phyloP scores from a whole-genome alignment of 176 grass and related monocot genomes.

The Bromus sterilis region DNA sequence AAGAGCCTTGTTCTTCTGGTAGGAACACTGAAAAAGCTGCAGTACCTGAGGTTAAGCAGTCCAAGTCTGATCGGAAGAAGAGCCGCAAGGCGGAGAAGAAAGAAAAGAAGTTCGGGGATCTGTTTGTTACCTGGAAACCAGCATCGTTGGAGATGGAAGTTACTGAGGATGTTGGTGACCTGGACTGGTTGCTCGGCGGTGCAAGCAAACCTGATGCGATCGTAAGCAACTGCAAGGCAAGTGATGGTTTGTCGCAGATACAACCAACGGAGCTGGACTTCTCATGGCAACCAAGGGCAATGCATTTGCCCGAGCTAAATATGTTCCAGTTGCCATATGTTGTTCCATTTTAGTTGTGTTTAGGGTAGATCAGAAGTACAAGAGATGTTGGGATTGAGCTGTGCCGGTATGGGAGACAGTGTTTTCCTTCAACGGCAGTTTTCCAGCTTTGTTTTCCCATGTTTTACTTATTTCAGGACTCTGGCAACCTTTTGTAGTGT shows the following conservation, averaged over 20 bases:
- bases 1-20: constrained; percentile 35
- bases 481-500: background rate
- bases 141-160: background rate
- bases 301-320: constrained; percentile 24
- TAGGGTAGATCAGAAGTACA: constrained; percentile 22
- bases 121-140: constrained; percentile 49
- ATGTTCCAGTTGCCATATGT: constrained; percentile 39
- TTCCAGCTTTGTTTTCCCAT: constrained; percentile 40
- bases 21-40: background rate
- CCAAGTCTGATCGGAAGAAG: constrained; percentile 30
- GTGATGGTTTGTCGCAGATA: background rate
- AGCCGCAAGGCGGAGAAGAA: constrained; percentile 35
- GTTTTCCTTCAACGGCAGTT: constrained; percentile 22
- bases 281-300: constrained; percentile 26
- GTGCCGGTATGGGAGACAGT: constrained; percentile 24
- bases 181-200: constrained; percentile 31
- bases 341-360: constrained; percentile 31
- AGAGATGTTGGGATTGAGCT: constrained; percentile 24
- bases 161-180: background rate
- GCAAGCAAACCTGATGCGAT: constrained; percentile 18
- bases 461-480: background rate
- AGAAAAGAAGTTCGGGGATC: constrained; percentile 30
- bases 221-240: constrained; percentile 2
- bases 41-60: constrained; percentile 2
- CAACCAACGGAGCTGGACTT: constrained; percentile 23